A percentile compares a stretch with the other conserved stretches of the same genome.
phyloP scores from a whole-genome alignment of 805 yeast species.

The Cyberlindnera xylosilytica region DNA sequence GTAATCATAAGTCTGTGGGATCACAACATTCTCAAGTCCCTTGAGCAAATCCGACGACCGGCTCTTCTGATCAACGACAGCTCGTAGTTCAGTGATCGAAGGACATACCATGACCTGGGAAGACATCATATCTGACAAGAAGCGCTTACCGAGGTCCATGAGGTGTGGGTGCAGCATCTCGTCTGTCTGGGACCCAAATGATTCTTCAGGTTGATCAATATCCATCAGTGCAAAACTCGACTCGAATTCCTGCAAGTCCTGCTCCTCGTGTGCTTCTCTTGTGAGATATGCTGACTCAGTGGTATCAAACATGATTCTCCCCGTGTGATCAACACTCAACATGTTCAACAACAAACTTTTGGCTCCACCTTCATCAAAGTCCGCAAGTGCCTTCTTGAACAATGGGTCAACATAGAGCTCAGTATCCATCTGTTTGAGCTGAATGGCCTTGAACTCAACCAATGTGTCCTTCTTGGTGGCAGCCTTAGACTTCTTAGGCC shows the following conservation, averaged over 20 bases:
- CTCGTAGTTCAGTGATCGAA: conserved; percentile 18
- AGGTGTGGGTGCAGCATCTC: conserved; percentile 4
- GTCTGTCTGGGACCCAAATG: conserved; percentile 2
- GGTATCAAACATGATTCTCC: conserved; percentile 66
- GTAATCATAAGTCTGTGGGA: conserved; percentile 12
- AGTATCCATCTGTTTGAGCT: conserved; percentile 55
- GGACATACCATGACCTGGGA: conserved; percentile 16
- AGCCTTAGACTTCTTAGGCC: conserved; percentile 18
- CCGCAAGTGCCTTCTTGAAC: conserved; percentile 70
- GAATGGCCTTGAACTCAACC: conserved; percentile 48
- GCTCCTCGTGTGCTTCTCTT: conserved; percentile 12
- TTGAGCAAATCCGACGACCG: conserved; percentile 15
- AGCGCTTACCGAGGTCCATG: conserved; percentile 16
- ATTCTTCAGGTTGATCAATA: conserved; percentile 18
- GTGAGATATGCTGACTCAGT: conserved; percentile 25
- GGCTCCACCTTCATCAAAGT: conserved; percentile 82
- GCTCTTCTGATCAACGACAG: conserved; percentile 19
- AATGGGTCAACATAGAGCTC: conserved; percentile 70
- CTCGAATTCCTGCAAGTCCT: conserved; percentile 14
- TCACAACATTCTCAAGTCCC: conserved; percentile 17
- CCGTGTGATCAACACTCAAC: conserved; percentile 47
- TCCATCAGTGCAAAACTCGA: conserved; percentile 21
- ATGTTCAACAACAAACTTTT: conserved; percentile 65
- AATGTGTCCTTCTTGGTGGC: conserved; percentile 39
- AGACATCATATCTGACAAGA: conserved; percentile 3